phyloP scores from a whole-genome alignment of 2,329 filamentous ascomycete species.

The Penicillium sp. region DNA sequence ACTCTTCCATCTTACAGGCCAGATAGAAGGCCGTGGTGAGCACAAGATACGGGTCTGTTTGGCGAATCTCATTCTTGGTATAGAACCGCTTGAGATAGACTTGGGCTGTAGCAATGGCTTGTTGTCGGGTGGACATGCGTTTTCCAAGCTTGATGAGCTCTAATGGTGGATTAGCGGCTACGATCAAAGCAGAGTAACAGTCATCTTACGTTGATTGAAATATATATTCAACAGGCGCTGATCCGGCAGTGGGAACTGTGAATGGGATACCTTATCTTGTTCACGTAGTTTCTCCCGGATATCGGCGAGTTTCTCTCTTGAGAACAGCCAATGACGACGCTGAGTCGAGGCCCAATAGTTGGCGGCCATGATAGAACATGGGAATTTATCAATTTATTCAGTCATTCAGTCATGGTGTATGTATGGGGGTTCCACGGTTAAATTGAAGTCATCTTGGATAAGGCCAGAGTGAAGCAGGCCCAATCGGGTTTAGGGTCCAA shows the following conservation, averaged over 20 bases:
- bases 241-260: slow-evolving; percentile 80
- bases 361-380: slow-evolving; percentile 67
- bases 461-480: slow-evolving; percentile 7
- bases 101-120: slow-evolving; percentile 90
- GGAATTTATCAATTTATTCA: background rate
- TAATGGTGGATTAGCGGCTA: slow-evolving; percentile 32
- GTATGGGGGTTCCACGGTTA: background rate
- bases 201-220: slow-evolving; percentile 75
- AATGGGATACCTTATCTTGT: slow-evolving; percentile 69
- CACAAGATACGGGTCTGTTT: slow-evolving; percentile 90
- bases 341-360: slow-evolving; percentile 98
- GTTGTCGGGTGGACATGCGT: slow-evolving; percentile 80
- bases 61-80: slow-evolving; percentile 81
- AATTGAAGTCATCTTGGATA: background rate
- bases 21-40: slow-evolving; percentile 92
- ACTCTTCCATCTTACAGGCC: slow-evolving; percentile 97
- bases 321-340: slow-evolving; percentile 85
- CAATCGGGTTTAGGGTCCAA: slow-evolving; percentile 33
- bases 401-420: background rate
- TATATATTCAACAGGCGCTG: slow-evolving; percentile 82
- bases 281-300: slow-evolving; percentile 76
- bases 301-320: slow-evolving; percentile 73
- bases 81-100: slow-evolving; percentile 95
- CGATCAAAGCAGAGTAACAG: background rate
- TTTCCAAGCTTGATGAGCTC: slow-evolving; percentile 81